Evolutionary conservation across 768 basidiomycete species (phyloP), one percentile per base, ranked within the genome.

Genomic region (Rhizopogon vinicolor): DNA sequence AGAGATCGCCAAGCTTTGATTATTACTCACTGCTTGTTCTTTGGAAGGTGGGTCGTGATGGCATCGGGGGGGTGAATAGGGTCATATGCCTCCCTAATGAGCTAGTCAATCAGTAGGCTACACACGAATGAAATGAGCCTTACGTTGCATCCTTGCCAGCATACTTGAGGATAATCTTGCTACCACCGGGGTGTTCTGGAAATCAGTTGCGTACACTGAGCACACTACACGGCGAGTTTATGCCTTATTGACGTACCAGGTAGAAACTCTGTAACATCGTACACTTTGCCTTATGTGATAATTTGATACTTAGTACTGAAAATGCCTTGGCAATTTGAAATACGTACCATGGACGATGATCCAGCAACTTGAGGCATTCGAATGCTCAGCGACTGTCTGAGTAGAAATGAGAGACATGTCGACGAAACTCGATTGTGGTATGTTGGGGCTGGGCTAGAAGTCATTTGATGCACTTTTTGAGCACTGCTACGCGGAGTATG

Each of bases 81-180:
- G 25, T 92, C 92, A 60, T 93, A 93, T 71, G 89, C 91, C 58
- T 79, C 79, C 5, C 86, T 89, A 59, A 52, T 19, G 13, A 29
- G 42, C 44, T 29, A 62, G 28, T 10, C 5, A 6, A 29, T 16
- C 18, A 7, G 3, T 5, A 9, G 12, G 2, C 14, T 22, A 46
- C 7, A 25, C 31, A 48, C 14, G n/a, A 49, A 39, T 22, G 33
- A 2, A 19, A 19, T 48, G 14, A 16, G 2, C 68, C 88, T 40
- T 68, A 90, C 85, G 88, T 96, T 33, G 91, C 91, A 66, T 93
- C 93, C 66, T 86, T 89, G 25, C 94, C 94, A 2, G 89, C 92
- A 61, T 93, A 91, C 67, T 91, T 91, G 52, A 95, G 67, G 46
- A 95, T 87, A 62, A 94, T 91, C 65, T 82, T 87, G 65, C 84